Percentiles rank a stretch among this genome's conserved stretches.
Evolutionary conservation across 2,329 filamentous ascomycete genomes (phyloP).

Genomic region (Nannizzia gypsea): DNA sequence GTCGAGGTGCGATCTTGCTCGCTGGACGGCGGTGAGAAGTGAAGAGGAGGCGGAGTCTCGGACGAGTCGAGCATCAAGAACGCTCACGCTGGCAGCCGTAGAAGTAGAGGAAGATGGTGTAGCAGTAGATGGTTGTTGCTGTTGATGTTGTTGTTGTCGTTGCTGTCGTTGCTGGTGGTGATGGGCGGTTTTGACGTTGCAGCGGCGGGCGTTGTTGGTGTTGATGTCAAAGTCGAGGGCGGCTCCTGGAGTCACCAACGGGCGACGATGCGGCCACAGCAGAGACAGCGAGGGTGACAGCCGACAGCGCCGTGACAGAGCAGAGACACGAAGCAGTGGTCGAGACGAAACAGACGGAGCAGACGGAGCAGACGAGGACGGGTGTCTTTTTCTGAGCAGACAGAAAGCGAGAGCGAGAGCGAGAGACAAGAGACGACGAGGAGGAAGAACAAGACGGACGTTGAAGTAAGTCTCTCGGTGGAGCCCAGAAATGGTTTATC

Average conservation of each 20-base stretch:
- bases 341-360: neutral
- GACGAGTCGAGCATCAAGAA: conserved; percentile 44
- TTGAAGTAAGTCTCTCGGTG: neutral
- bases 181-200: neutral
- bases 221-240: neutral
- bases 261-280: no score
- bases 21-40: conserved; percentile 40
- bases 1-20: conserved; percentile 40
- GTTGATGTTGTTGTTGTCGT: neutral
- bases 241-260: no score
- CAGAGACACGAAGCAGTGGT: neutral
- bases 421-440: neutral
- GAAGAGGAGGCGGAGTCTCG: conserved; percentile 38
- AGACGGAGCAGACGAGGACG: neutral
- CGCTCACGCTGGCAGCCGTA: neutral
- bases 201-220: neutral
- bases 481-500: conserved; percentile 1
- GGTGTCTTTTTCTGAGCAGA: no score
- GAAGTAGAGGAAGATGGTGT: neutral
- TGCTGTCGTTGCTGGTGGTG: neutral
- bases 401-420: neutral
- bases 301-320: neutral
- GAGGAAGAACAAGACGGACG: neutral
- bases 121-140: neutral
- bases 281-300: neutral